These are phyloP conservation scores for Petunia hybrid DNA, from an alignment of 305 asterid genomes.

Conservation along the genomic window DNA sequence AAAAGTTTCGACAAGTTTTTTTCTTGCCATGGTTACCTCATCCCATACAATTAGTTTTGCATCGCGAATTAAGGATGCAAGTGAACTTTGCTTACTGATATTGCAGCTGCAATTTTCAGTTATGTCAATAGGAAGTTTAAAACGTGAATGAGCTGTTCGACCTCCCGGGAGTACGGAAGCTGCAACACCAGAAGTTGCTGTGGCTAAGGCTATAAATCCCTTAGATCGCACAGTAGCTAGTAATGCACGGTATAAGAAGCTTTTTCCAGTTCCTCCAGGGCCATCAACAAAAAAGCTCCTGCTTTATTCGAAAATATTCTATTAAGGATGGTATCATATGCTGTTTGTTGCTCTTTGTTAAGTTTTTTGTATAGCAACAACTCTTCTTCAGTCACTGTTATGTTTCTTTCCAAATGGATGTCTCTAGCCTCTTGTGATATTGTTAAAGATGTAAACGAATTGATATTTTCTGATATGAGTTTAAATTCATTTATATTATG, in stretches of 20 bases:
- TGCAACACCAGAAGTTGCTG: not conserved
- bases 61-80: no score
- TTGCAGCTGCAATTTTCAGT: not conserved
- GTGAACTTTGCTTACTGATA: slow-evolving; percentile 1
- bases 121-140: no score
- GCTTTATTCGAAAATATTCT: not conserved
- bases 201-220: not conserved
- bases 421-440: not conserved
- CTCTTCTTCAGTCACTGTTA: not conserved
- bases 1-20: slow-evolving; percentile 14
- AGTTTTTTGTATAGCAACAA: not conserved
- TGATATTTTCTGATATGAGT: no score
- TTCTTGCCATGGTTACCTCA: slow-evolving; percentile 34
- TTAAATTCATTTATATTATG: not conserved
- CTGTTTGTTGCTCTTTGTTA: not conserved
- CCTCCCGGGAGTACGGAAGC: not conserved
- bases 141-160: no score
- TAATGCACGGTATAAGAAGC: not conserved
- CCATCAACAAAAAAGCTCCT: not conserved
- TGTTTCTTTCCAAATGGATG: not conserved
- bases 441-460: not conserved
- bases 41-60: no score
- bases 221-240: not conserved
- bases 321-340: not conserved
- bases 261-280: not conserved